A percentile compares a stretch with the other conserved stretches of the same genome.
These are phyloP conservation scores for Penicillium sp. DNA, from an alignment of 2,329 filamentous ascomycete species.

Conservation along the genomic window DNA sequence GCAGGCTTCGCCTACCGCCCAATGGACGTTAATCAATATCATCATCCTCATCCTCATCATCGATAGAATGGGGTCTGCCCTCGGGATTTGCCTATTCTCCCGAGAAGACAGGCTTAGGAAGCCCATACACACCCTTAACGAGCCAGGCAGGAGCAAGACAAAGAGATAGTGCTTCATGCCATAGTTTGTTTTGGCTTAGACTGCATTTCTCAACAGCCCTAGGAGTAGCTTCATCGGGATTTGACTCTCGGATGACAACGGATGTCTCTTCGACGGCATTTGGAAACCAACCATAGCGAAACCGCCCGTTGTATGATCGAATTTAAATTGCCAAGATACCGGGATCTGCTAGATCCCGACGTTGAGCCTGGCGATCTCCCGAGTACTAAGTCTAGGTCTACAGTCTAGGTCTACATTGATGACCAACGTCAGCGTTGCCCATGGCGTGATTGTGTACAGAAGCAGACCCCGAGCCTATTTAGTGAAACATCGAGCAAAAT, in stretches of 20 bases:
- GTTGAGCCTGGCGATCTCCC: not conserved
- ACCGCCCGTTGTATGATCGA: not conserved
- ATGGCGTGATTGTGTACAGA: not conserved
- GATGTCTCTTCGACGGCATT: not conserved
- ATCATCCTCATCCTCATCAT: too few species aligned
- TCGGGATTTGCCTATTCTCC: conserved; percentile 2
- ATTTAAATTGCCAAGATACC: not conserved
- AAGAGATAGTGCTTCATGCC: not conserved
- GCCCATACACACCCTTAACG: not conserved
- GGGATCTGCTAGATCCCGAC: not conserved
- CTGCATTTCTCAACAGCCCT: not conserved
- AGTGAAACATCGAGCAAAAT: not conserved
- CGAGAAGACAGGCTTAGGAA: not conserved
- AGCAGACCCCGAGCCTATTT: not conserved
- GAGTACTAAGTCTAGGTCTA: not conserved
- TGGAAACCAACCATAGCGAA: not conserved
- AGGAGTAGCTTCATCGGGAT: not conserved
- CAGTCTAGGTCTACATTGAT: not conserved
- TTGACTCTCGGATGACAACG: not conserved
- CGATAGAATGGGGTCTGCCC: not conserved
- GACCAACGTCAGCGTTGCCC: not conserved
- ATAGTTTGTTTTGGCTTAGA: not conserved
- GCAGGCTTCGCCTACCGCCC: too few species aligned
- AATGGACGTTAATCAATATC: too few species aligned
- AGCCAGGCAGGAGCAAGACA: not conserved